Conservation (phyloP, 2,329 filamentous ascomycete genomes). For the Calonectria ilicicola region DNA sequence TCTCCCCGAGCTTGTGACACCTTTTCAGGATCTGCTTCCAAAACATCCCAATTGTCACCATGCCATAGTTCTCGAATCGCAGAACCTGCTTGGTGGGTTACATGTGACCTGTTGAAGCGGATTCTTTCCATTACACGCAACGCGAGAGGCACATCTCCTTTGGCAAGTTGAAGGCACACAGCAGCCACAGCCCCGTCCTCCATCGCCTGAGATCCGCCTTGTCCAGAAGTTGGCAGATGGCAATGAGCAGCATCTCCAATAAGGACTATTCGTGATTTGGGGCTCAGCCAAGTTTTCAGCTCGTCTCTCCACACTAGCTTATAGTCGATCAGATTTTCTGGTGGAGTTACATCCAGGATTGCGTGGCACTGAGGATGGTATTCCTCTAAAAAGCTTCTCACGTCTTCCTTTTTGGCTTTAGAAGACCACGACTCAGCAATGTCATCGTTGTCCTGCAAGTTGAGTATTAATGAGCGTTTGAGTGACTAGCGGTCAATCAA, state of each 20-base stretch:
- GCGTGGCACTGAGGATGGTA: constrained; percentile 15
- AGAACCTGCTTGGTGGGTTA: constrained; percentile 7
- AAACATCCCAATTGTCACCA: constrained; percentile 2
- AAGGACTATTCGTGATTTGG: constrained; percentile 4
- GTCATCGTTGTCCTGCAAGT: neutral
- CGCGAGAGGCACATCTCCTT: constrained; percentile 17
- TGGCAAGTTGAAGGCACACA: constrained; percentile 21
- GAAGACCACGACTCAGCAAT: constrained; percentile 1
- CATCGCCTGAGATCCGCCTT: constrained; percentile 35
- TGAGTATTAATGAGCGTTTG: neutral
- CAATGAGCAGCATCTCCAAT: constrained; percentile 37
- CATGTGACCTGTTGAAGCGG: constrained; percentile 13
- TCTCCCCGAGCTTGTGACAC: neutral
- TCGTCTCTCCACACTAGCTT: constrained; percentile 36
- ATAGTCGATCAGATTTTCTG: constrained; percentile 27
- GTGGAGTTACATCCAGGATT: constrained; percentile 30
- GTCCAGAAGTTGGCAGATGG: constrained; percentile 32
- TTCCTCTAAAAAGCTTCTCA: neutral
- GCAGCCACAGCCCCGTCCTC: constrained; percentile 32
- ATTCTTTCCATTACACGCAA: constrained; percentile 1
- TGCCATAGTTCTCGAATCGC: constrained; percentile 4
- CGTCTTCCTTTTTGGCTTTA: neutral
- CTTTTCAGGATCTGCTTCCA: constrained; percentile 3
- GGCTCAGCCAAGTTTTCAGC: constrained; percentile 29
- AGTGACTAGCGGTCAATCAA: neutral